Base-by-base conservation (phyloP, 176 grass and related monocot genomes). In the Puya raimondii region DNA sequence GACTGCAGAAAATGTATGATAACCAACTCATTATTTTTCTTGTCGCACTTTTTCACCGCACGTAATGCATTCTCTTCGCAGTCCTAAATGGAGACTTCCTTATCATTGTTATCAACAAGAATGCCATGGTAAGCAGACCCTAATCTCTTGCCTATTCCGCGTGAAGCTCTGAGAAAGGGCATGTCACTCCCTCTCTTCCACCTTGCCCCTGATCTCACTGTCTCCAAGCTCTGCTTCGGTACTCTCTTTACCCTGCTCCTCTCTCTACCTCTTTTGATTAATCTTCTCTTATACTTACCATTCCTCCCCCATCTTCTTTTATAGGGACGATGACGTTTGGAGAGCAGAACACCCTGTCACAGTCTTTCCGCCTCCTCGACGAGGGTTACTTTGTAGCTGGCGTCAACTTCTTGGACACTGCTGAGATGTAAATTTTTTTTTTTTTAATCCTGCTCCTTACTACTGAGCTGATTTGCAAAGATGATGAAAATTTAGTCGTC, bases 291-390 rank as follows among this genome's bases (percentile, higher is more conserved):
- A 61, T 70, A 14, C 21, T 49, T 68, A 42, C 0, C n/a, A 48
- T 50, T 67, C 47, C 20, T 48, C 8, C 22, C 48, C 47, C 0
- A 25, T 65, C n/a, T 48, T 65, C n/a, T 48, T 2, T 11, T n/a
- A 67, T 11, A 96, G 92, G 88, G 64, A 96, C 92, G 12, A 92
- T 96, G 92, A 89, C 92, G 26, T 87, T 96, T 79, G 88, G 92
- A 16, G 88, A 92, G 72, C 91, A 96, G 78, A 96, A 67, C 71
- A 77, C 79, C 23, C 50, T 75, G 13, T 23, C 81, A 65, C 71
- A 86, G 47, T 92, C 92, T 27, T 75, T 87, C 12, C 73, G 88
- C 50, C 92, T 96, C 33, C 88, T 96, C 53, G 83, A 88, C 53
- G 69, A 84, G 72, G 85, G 80, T 63, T 88, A 70, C 76, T 88